Base-by-base conservation (phyloP, 2,329 filamentous ascomycete species). In the Epichloe bromicola region DNA sequence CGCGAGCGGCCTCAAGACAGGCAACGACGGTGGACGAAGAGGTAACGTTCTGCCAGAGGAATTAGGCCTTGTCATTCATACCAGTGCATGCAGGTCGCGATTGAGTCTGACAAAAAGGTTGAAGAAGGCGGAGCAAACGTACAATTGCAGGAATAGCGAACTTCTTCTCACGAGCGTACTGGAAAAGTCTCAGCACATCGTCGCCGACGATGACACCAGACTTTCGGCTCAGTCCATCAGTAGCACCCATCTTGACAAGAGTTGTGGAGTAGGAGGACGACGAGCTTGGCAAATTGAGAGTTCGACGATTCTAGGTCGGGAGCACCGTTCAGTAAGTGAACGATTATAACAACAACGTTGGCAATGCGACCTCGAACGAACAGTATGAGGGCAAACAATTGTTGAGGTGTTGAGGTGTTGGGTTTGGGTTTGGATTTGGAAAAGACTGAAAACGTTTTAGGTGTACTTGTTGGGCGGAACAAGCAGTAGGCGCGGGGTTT, bases 1-100 rank as follows among this genome's bases (percentile, higher is more conserved):
- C 90, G 64, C 88, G 85, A 61, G 93, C 93, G 67, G 93, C 93
- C 79, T 98, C 93, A 62, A 98, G 88, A 51, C 88, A 74, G 62
- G 88, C 83, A 59, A 96, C 85, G 57, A 67, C 69, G 49, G 74
- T 76, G 56, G 88, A 95, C 56, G 87, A 95, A 41, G 89, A 95
- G 62, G 91, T 97, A 66, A 95, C 87, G 74, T 97, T 96, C 67
- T 70, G 37, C 30, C n/a, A 41, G 40, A 8, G 5, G 14, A 34
- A 7, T 38, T 33, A 23, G 3, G 30, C 48, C 42, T 44, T 14
- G 19, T 45, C 20, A 23, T 12, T 45, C 20, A n/a, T 12, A 34
- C 12, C 17, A 41, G 15, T 15, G 38, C 38, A 30, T 48, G 37
- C 15, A 40, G 10, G 14, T 33, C n/a, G 8, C 53, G 26, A 56